Base-by-base conservation (phyloP, 805 yeast genomes). In the Dipodascus geniculatus region DNA sequence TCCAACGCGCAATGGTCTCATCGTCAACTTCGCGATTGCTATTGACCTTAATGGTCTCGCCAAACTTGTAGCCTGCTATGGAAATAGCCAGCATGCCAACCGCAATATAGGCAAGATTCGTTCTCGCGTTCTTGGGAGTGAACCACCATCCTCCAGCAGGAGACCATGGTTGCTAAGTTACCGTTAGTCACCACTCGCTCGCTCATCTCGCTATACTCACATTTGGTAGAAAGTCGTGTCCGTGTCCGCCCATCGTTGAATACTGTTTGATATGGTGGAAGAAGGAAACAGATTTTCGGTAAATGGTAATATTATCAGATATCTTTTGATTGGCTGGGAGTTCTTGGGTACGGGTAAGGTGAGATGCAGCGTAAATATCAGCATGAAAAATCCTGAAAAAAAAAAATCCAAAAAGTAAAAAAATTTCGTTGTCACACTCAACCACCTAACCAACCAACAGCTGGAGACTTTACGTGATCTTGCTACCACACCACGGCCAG, bases 121-220 rank as follows among this genome's bases (percentile, higher is more conserved):
- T 57, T 54, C 69, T 70, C 67, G 75, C 74, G 68, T 79, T 79
- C 58, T 67, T 68, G 19, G 83, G 83, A 16, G 74, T 73, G 61
- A 73, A 74, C 64, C 63, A 73, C 82, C 83, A 79, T 51, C 82
- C 83, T 54, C 83, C 83, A 1, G 79, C 61, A 23, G 79, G 79
- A 20, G 78, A 63, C 66, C 66, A 61, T 3, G 66, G 64, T 53
- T 63, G 60, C 54, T 57, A 22, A 23, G 50, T 42, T 42, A 9
- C 16, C 22, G 16, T 51, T 48, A 48, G 51, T 6, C 44, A 38
- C 44, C 19, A 38, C 4, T 11, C 14, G 8, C 4, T 16, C 4
- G 14, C 4, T 6, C 11, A 14, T 38, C 44, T n/a, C 4, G 11
- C 33, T 42, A 50, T 20, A 20, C 49, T 48, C 20, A 33, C 48